A percentile compares a stretch with the other conserved stretches of the same genome.
Conservation (phyloP, 1,284 basidiomycete genomes). For the Hymenochaete sp. region DNA sequence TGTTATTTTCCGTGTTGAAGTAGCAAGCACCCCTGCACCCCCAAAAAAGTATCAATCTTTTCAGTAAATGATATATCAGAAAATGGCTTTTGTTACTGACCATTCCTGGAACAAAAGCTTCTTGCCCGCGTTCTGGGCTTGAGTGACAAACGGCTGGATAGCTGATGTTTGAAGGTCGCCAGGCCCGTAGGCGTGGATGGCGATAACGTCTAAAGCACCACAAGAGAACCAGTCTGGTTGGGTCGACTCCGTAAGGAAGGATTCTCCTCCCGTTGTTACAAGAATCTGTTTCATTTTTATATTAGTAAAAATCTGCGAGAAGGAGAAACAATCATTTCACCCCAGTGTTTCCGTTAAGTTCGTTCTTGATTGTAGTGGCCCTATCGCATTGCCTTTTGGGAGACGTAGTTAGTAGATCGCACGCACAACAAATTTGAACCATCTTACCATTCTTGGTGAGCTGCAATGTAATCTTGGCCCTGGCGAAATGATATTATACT, state of each 20-base stretch:
- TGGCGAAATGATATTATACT: conserved; percentile 2
- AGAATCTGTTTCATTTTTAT: conserved; percentile 23
- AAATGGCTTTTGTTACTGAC: conserved; percentile 18
- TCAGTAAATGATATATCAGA: background rate
- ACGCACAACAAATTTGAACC: background rate
- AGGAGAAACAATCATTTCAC: conserved; percentile 17
- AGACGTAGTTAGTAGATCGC: background rate
- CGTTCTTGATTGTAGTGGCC: conserved; percentile 28
- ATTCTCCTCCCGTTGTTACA: conserved; percentile 33
- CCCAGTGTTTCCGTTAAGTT: conserved; percentile 25
- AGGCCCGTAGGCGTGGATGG: conserved; percentile 34
- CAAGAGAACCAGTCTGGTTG: conserved; percentile 29
- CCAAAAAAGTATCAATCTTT: background rate
- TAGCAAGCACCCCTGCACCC: conserved; percentile 28
- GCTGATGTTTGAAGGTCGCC: conserved; percentile 26
- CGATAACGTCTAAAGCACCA: conserved; percentile 29
- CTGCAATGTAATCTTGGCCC: conserved; percentile 25
- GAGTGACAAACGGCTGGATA: conserved; percentile 26
- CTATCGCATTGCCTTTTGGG: conserved; percentile 32
- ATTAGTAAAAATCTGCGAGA: background rate
- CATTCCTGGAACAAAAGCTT: conserved; percentile 32
- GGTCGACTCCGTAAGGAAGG: conserved; percentile 29
- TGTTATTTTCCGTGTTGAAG: conserved; percentile 27
- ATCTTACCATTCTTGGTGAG: conserved; percentile 19
- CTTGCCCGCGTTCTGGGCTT: conserved; percentile 27